phyloP scores from a whole-genome alignment of 371 early-diverging fungal genomes.

The Rhizopus sp. region DNA sequence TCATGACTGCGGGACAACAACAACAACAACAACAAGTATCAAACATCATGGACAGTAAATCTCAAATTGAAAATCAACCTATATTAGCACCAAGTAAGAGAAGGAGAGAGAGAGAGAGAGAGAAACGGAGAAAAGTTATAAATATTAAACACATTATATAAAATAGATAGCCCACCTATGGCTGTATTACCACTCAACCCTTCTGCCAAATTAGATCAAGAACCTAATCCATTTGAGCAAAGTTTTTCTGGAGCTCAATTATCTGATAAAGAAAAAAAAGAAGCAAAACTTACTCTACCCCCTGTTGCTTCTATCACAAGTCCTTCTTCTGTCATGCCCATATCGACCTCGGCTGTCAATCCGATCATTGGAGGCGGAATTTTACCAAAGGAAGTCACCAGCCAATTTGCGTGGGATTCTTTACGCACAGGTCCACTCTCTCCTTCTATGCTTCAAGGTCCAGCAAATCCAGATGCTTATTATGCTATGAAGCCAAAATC shows the following conservation, averaged over 20 bases:
- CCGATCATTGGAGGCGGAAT: slow-evolving; percentile 38
- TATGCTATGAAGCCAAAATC: slow-evolving; percentile 5
- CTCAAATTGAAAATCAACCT: not conserved
- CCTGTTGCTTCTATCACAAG: slow-evolving; percentile 48
- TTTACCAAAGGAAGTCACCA: slow-evolving; percentile 47
- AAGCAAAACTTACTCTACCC: slow-evolving; percentile 34
- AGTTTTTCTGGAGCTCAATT: slow-evolving; percentile 62
- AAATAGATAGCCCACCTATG: slow-evolving; percentile 32
- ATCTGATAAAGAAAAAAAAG: slow-evolving; percentile 12
- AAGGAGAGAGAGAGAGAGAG: not conserved
- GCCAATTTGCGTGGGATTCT: slow-evolving; percentile 64
- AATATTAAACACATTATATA: not conserved
- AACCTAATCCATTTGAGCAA: slow-evolving; percentile 87
- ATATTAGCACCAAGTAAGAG: slow-evolving; percentile 4
- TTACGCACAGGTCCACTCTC: slow-evolving; percentile 77
- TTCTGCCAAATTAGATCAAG: slow-evolving; percentile 71
- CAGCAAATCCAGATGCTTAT: slow-evolving; percentile 53
- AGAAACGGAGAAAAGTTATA: too few species aligned
- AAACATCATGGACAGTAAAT: not conserved
- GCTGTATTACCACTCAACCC: slow-evolving; percentile 41
- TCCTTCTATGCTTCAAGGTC: slow-evolving; percentile 74
- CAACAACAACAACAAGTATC: too few species aligned
- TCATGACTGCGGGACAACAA: too few species aligned
- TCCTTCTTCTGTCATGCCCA: slow-evolving; percentile 30
- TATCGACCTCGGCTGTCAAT: slow-evolving; percentile 31